phyloP scores from a whole-genome alignment of 768 basidiomycete species.

The Termitomyces sp. region DNA sequence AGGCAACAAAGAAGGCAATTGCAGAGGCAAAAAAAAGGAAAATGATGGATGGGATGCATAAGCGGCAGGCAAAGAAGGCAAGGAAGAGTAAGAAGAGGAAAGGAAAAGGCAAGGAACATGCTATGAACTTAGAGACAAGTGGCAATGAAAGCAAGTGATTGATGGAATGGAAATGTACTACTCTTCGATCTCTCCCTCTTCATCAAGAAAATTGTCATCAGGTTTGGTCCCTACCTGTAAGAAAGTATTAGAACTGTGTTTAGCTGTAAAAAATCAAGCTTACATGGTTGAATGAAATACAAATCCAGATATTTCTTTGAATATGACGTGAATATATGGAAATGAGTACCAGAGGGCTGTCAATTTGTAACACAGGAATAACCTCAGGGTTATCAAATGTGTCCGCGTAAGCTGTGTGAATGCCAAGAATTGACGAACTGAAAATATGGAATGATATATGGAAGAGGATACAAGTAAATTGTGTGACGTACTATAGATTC shows the following conservation, averaged over 20 bases:
- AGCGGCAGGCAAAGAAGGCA: background rate
- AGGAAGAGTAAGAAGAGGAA: background rate
- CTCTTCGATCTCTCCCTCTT: background rate
- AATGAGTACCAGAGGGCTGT: no score
- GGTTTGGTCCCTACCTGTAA: background rate
- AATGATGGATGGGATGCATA: background rate
- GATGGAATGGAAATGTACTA: background rate
- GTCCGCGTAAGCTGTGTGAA: background rate
- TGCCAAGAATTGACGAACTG: no score
- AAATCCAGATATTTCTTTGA: no score
- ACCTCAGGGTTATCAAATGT: background rate
- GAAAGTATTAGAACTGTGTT: background rate
- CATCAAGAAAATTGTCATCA: background rate
- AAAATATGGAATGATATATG: no score
- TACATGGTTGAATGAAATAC: no score
- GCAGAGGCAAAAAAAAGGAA: background rate
- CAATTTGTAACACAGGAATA: background rate
- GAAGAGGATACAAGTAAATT: no score
- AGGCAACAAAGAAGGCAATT: no score
- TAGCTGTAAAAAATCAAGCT: background rate
- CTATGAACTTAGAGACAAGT: background rate
- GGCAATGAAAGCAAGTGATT: background rate
- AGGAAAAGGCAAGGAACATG: background rate
- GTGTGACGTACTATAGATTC: background rate
- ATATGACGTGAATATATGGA: no score